phyloP scores from a whole-genome alignment of 169 alveolate species.

The Eimeria nieschulzi region DNA sequence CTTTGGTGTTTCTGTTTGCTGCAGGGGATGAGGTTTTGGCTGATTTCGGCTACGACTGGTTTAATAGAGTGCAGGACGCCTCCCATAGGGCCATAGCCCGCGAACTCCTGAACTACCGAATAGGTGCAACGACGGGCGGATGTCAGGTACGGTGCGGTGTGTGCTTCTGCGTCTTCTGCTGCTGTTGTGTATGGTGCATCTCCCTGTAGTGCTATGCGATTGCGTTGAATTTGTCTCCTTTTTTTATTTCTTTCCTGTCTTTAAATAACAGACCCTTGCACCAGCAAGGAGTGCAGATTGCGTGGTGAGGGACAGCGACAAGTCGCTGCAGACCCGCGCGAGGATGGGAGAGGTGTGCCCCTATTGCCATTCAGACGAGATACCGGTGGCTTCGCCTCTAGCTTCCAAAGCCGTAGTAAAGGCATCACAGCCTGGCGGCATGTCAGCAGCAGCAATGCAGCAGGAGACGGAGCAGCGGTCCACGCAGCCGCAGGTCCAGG shows the following conservation, averaged over 20 bases:
- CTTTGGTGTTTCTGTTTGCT: background rate
- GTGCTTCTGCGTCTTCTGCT: background rate
- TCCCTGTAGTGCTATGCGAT: background rate
- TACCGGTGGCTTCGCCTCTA: slow-evolving; percentile 18
- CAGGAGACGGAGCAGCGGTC: slow-evolving; percentile 6
- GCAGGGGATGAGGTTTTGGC: slow-evolving; percentile 92
- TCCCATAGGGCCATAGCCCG: slow-evolving; percentile 81
- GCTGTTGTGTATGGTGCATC: background rate
- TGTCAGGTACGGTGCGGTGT: slow-evolving; percentile 44
- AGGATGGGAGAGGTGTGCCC: slow-evolving; percentile 73
- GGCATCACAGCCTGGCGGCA: slow-evolving; percentile 3
- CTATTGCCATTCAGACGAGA: slow-evolving; percentile 72
- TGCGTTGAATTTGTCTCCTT: background rate
- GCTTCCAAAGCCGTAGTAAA: background rate
- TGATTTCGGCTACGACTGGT: slow-evolving; percentile 93
- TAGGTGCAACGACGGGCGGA: slow-evolving; percentile 69
- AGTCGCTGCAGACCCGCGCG: slow-evolving; percentile 60
- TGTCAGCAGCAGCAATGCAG: slow-evolving; percentile 5
- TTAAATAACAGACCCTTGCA: slow-evolving; percentile 11
- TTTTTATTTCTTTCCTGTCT: background rate
- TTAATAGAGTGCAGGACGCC: slow-evolving; percentile 87
- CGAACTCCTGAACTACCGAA: slow-evolving; percentile 82
- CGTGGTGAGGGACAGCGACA: slow-evolving; percentile 61
- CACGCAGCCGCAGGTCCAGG: slow-evolving; percentile 30
- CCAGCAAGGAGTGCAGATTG: slow-evolving; percentile 67